These are phyloP conservation scores for Thyridium curvatum DNA, from an alignment of 2,329 filamentous ascomycete genomes.

Conservation along the genomic window DNA sequence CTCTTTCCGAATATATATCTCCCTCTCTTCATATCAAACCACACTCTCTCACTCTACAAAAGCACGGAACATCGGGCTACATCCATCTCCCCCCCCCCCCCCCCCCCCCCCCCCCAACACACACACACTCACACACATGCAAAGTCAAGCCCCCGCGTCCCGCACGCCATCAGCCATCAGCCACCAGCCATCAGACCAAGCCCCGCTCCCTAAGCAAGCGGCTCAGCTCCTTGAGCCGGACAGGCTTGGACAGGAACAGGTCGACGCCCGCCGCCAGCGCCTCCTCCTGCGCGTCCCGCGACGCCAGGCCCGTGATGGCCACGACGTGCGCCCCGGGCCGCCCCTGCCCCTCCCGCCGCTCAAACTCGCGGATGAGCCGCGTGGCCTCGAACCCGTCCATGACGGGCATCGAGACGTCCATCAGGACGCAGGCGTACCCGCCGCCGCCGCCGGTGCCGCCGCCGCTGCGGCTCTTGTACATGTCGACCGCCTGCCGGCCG, in stretches of 20 bases:
- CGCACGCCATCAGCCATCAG: too few relatives aligned
- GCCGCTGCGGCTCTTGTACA: slow-evolving; percentile 15
- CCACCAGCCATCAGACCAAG: too few relatives aligned
- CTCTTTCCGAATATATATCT: too few relatives aligned
- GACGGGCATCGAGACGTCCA: slow-evolving; percentile 51
- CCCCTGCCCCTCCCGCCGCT: slow-evolving; percentile 31
- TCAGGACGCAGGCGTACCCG: slow-evolving; percentile 24
- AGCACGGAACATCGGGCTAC: too few relatives aligned
- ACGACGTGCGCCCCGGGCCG: slow-evolving; percentile 39
- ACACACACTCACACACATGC: too few relatives aligned
- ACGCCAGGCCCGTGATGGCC: slow-evolving; percentile 46
- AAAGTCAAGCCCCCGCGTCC: too few relatives aligned
- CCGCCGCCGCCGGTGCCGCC: slow-evolving; percentile 11
- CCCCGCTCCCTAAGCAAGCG: too few relatives aligned
- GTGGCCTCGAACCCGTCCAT: slow-evolving; percentile 48
- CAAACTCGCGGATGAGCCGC: slow-evolving; percentile 40
- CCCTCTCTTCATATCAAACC: too few relatives aligned
- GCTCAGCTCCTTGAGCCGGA: slow-evolving; percentile 26
- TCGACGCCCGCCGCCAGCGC: slow-evolving; percentile 47
- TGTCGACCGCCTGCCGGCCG: slow-evolving; percentile 25
- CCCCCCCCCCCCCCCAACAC: too few relatives aligned
- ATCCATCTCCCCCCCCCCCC: too few relatives aligned
- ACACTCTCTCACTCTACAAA: too few relatives aligned
- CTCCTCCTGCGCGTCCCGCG: slow-evolving; percentile 42
- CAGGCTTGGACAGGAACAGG: slow-evolving; percentile 48